Base-by-base conservation (phyloP, 176 grass and related monocot species). In the Eremochloa ophiuroides region DNA sequence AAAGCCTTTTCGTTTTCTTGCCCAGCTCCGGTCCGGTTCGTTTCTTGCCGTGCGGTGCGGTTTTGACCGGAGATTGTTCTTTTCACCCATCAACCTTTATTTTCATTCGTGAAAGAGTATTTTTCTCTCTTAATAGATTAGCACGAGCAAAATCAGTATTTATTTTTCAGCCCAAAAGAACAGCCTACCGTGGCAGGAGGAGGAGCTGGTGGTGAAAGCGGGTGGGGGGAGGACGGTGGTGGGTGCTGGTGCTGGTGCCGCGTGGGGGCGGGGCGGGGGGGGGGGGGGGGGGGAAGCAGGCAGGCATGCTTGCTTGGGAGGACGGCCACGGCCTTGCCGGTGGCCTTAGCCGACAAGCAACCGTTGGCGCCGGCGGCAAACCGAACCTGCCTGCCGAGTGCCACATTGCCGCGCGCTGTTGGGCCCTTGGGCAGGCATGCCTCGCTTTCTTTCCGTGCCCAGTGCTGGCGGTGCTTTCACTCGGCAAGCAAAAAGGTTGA, bases 331-430 rank as follows among this genome's bases (percentile, higher is more conserved):
- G 30, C 60, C 23, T 3, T 47, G 65, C 74, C 74, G 53, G n/a
- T 75, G 43, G 23, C 56, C 87, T 75, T 84, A 25, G 82, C 82
- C 82, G 60, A n/a, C 58, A 86, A 89, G 78, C 88, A 86, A 89
- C 66, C 59, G 58, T 67, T 42, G 17, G 23, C 50, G 76, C 39
- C 22, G 14, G 35, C 37, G 68, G 66, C 65, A 63, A 72, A 66
- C n/a, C 58, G 4, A 4, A 26, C 25, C 11, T 26, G 11, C 11
- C 6, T 38, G 86, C 53, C 34, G 1, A n/a, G n/a, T n/a, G n/a
- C n/a, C 71, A 66, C 71, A 28, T 18, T 1, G 11, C 34, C 0
- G 64, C 11, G 15, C 31, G 62, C 78, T 46, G 38, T 68, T 66
- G 65, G 46, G 23, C 34, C n/a, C 22, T 0, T 1, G 18, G 43